Evolutionary conservation across 768 basidiomycete genomes (phyloP).

Genomic region (Obba rivulosa): DNA sequence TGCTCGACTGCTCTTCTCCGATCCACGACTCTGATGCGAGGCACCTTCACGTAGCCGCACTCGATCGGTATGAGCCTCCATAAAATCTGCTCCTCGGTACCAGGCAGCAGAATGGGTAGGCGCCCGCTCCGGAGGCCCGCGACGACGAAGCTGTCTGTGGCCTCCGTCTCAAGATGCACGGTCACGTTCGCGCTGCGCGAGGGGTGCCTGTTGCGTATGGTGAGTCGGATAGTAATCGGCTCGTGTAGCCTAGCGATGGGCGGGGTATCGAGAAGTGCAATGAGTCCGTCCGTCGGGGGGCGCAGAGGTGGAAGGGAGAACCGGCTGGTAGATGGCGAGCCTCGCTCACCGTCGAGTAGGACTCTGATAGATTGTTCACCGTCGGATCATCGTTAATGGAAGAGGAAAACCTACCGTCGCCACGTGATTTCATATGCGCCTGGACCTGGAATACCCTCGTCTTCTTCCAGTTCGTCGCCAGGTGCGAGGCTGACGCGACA

Average conservation of each 20-base stretch:
- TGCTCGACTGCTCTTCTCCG: conserved; percentile 36
- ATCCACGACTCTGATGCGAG: conserved; percentile 54
- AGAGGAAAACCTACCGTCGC: conserved; percentile 44
- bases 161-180: conserved; percentile 67
- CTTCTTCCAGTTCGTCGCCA: conserved; percentile 32
- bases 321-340: conserved; percentile 41
- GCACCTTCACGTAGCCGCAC: conserved; percentile 62
- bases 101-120: conserved; percentile 69
- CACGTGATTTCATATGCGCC: conserved; percentile 60
- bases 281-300: conserved; percentile 55
- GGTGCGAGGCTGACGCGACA: conserved; percentile 46
- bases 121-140: conserved; percentile 67
- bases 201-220: conserved; percentile 61
- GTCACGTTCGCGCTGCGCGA: conserved; percentile 63
- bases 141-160: conserved; percentile 70
- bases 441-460: conserved; percentile 37
- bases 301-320: conserved; percentile 57
- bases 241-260: conserved; percentile 59
- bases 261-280: conserved; percentile 63
- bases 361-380: conserved; percentile 32
- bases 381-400: conserved; percentile 1
- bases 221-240: conserved; percentile 49
- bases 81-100: conserved; percentile 54
- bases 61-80: conserved; percentile 74
- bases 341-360: conserved; percentile 36